Evolutionary conservation across 805 yeast genomes (phyloP).

Genomic region (Ogataea philodendri): DNA sequence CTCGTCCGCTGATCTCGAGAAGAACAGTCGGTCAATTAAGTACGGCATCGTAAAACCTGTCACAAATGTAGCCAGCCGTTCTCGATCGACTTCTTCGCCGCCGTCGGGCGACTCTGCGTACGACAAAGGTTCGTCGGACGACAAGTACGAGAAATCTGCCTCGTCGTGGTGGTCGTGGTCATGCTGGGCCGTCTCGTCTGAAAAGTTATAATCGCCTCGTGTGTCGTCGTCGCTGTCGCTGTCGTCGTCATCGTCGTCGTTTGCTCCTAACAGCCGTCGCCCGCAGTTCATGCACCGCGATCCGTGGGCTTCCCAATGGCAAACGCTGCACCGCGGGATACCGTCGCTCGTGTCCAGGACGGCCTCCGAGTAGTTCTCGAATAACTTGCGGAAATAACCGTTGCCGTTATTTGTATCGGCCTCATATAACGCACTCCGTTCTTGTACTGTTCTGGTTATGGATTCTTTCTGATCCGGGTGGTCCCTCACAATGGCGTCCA

Average conservation of each 20-base stretch:
- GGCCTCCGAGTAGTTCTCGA: conserved; percentile 48
- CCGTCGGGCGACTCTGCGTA: too few species aligned
- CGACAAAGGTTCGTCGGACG: too few species aligned
- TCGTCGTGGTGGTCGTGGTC: conserved; percentile 16
- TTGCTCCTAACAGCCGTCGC: conserved; percentile 38
- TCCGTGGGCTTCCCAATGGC: conserved; percentile 80
- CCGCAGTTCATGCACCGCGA: conserved; percentile 69
- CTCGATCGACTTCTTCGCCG: too few species aligned
- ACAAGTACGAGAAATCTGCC: too few species aligned
- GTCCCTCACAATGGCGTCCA: conserved; percentile 37
- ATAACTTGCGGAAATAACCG: conserved; percentile 48
- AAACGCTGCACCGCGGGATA: conserved; percentile 68
- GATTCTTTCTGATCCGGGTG: conserved; percentile 21
- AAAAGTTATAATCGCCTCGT: too few species aligned
- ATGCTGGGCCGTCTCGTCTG: conserved; percentile 7
- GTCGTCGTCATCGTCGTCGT: conserved; percentile 6
- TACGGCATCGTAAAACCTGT: too few species aligned
- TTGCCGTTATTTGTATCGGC: conserved; percentile 34
- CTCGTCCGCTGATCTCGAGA: conserved; percentile 3
- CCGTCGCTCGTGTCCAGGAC: conserved; percentile 66
- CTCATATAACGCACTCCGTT: conserved; percentile 36
- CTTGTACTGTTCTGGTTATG: conserved; percentile 30
- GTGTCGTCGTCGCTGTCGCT: conserved; percentile 9
- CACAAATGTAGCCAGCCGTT: too few species aligned
- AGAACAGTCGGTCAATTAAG: too few species aligned